Base-by-base conservation (phyloP, 1,139 yeast species). In the Debaryomycetaceae sp. region DNA sequence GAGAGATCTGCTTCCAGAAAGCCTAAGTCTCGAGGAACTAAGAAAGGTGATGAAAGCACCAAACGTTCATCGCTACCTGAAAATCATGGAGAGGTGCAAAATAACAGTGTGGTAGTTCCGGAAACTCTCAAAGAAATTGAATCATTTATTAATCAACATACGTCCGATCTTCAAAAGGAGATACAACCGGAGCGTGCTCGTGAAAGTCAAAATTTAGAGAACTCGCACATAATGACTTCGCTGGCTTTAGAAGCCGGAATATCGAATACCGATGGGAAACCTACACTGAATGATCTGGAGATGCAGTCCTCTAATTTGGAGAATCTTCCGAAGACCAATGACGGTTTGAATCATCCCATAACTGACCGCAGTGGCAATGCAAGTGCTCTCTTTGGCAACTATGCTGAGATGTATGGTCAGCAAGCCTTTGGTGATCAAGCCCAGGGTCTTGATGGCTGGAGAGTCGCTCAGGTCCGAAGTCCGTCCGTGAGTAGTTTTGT, bases 51-150 rank as follows among this genome's bases (percentile, higher is more conserved):
- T 27, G 11, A 27, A 27, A 27, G 11, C 4, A 27, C 31, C 11
- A 7, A 27, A 8, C 8, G 3, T 2, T 7, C 11, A 11, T 27
- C 31, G 8, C 4, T 8, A 2, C 11, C 31, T 7, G 31, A 4
- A 7, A 7, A 27, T 27, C 11, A 7, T 7, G 31, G 11, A 7
- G 11, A 27, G 8, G 31, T 3, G 2, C 31, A 27, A 27, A 27
- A 27, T 27, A 27, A 39, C 6, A 35, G 38, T n/a, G 35, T 24
- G 36, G 45, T 42, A 6, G 49, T 53, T 9, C 61, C 58, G 11
- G 45, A 47, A 6, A 51, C 64, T 0, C 50, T 65, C 13, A 62
- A 63, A 38, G 72, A 68, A 37, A 65, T 68, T 33, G 68, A 68
- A 49, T 58, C 63, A 5, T 58, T 60, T 22, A 68, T 68, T 35